These are phyloP conservation scores for Phytophthora pseudosyringae DNA, from an alignment of 352 stramenopile species.

Conservation along the genomic window DNA sequence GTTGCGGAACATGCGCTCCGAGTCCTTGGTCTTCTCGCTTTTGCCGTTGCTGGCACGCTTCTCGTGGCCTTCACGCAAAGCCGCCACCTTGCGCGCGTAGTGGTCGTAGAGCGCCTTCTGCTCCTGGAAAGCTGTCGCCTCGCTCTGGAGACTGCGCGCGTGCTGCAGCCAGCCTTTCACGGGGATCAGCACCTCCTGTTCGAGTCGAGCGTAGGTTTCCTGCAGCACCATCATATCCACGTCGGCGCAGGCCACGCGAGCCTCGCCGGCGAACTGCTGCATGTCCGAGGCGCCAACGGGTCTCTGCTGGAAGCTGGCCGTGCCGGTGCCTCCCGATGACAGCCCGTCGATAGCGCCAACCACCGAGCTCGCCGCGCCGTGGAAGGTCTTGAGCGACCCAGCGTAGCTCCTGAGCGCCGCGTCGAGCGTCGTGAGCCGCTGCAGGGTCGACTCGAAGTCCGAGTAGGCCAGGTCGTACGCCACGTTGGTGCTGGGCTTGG, in stretches of 20 bases:
- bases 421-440: slow-evolving; percentile 56
- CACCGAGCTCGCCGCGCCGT: slow-evolving; percentile 60
- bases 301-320: slow-evolving; percentile 31
- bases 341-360: slow-evolving; percentile 59
- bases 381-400: slow-evolving; percentile 63
- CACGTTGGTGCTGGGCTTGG: slow-evolving; percentile 82
- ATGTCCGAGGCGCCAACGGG: slow-evolving; percentile 58
- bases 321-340: slow-evolving; percentile 35
- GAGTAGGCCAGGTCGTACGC: slow-evolving; percentile 70
- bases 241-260: slow-evolving; percentile 64
- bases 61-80: slow-evolving; percentile 66
- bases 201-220: slow-evolving; percentile 56
- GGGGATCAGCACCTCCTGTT: slow-evolving; percentile 68
- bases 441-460: slow-evolving; percentile 67
- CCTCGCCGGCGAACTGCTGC: slow-evolving; percentile 62
- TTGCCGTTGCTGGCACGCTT: slow-evolving; percentile 61
- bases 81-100: slow-evolving; percentile 78
- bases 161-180: slow-evolving; percentile 63
- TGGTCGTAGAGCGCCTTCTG: slow-evolving; percentile 81
- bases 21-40: slow-evolving; percentile 73
- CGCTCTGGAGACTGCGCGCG: slow-evolving; percentile 47
- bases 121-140: slow-evolving; percentile 59
- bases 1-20: slow-evolving; percentile 83
- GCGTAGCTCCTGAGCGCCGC: slow-evolving; percentile 61
- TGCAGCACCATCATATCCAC: slow-evolving; percentile 66